Percentiles rank a stretch among this genome's conserved stretches.
These are phyloP conservation scores for Fraxinus sp. DNA, from an alignment of 305 asterid species.

Conservation along the genomic window DNA sequence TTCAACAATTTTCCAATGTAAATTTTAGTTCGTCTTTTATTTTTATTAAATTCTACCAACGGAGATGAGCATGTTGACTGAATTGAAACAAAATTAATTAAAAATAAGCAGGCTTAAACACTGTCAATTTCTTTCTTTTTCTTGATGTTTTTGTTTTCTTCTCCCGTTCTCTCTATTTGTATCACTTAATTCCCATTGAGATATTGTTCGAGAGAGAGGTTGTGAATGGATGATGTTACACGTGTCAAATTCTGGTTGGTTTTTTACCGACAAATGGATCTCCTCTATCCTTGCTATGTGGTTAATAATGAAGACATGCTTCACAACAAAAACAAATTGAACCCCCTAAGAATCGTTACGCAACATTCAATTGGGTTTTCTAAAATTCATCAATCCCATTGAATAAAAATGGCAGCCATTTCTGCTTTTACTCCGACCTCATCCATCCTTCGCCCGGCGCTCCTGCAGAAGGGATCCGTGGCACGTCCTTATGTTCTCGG, in stretches of 20 bases:
- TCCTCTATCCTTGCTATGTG: constrained; percentile 35
- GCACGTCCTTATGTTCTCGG: constrained; percentile 31
- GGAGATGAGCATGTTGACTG: constrained; percentile 32
- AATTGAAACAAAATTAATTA: neutral
- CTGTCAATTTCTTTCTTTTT: neutral
- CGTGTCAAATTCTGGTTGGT: constrained; percentile 36
- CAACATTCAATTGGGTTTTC: neutral
- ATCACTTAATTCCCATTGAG: neutral
- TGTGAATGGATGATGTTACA: constrained; percentile 10
- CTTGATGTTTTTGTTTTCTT: neutral
- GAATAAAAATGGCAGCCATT: constrained; percentile 43
- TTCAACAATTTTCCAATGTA: constrained; percentile 40
- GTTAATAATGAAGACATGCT: constrained; percentile 9
- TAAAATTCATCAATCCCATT: constrained; percentile 10
- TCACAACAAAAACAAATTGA: neutral
- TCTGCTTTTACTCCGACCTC: constrained; percentile 41
- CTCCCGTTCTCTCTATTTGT: neutral
- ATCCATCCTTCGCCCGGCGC: constrained; percentile 27
- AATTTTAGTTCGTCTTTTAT: constrained; percentile 25
- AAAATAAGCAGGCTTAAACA: constrained; percentile 24
- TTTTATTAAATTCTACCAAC: constrained; percentile 16
- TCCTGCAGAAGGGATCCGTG: constrained; percentile 32
- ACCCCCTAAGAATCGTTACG: constrained; percentile 8
- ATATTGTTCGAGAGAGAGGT: neutral
- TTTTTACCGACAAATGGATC: constrained; percentile 28